Percentiles rank a stretch among this genome's conserved stretches.
Evolutionary conservation across 2,329 filamentous ascomycete genomes (phyloP).

Genomic region (Microsporum canis): DNA sequence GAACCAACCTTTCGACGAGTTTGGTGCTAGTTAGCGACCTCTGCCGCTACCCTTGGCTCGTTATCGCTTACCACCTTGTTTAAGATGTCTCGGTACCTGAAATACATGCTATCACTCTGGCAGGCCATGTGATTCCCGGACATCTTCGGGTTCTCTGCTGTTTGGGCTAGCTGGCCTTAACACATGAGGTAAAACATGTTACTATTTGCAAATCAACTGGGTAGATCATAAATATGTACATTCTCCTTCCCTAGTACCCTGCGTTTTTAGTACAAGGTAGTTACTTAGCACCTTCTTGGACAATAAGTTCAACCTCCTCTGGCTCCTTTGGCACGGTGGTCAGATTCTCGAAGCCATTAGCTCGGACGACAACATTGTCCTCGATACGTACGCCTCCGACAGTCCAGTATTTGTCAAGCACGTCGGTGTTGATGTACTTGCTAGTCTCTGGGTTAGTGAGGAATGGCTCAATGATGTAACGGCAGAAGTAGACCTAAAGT

Average conservation of each 20-base stretch:
- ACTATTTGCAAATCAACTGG: background rate
- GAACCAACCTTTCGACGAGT: too few species aligned
- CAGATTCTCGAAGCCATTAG: constrained; percentile 69
- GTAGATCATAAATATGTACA: constrained; percentile 2
- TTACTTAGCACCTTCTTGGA: constrained; percentile 11
- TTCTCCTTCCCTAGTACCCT: background rate
- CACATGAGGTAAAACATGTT: background rate
- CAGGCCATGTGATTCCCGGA: too few species aligned
- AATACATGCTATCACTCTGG: too few species aligned
- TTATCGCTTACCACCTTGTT: too few species aligned
- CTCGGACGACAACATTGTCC: constrained; percentile 73
- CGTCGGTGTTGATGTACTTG: constrained; percentile 62
- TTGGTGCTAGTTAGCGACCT: too few species aligned
- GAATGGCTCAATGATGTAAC: constrained; percentile 75
- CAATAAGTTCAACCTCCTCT: constrained; percentile 49
- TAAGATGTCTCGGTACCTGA: too few species aligned
- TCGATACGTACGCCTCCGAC: constrained; percentile 91
- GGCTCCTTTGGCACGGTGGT: constrained; percentile 65
- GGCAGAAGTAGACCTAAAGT: constrained; percentile 72
- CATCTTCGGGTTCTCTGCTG: too few species aligned
- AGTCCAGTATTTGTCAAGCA: constrained; percentile 69
- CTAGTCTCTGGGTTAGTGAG: constrained; percentile 59
- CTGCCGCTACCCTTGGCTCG: too few species aligned
- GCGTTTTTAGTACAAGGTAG: background rate
- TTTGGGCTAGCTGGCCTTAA: too few species aligned